A percentile compares a stretch with the other conserved stretches of the same genome.
Conservation (phyloP, 2,329 filamentous ascomycete genomes). For the Aschersonia sp. region DNA sequence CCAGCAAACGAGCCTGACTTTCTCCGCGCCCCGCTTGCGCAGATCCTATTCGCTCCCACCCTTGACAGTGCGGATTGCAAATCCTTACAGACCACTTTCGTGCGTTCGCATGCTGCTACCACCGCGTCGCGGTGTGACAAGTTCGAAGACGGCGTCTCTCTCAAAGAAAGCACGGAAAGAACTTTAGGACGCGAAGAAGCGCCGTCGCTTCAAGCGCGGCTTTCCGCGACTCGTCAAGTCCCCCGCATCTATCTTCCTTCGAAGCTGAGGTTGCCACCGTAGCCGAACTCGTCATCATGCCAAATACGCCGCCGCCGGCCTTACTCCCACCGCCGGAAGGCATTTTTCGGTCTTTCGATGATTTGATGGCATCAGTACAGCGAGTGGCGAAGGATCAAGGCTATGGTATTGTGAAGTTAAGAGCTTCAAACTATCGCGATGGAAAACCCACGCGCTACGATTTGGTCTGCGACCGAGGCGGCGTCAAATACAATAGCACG, state of each 20-base stretch:
- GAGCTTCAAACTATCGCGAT: constrained; percentile 48
- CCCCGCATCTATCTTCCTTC: not conserved
- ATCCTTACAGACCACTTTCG: constrained; percentile 21
- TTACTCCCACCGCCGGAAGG: constrained; percentile 43
- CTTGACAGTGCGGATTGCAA: constrained; percentile 28
- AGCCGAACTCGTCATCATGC: constrained; percentile 24
- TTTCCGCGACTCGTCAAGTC: too few species aligned
- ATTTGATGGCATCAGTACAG: constrained; percentile 42
- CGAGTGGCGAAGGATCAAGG: constrained; percentile 47
- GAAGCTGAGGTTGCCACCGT: constrained; percentile 7
- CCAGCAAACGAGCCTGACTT: not conserved
- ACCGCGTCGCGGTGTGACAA: constrained; percentile 1
- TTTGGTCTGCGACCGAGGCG: constrained; percentile 46
- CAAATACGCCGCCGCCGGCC: constrained; percentile 30
- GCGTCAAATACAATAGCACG: constrained; percentile 50
- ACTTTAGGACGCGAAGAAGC: too few species aligned
- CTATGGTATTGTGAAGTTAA: constrained; percentile 47
- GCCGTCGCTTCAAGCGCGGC: too few species aligned
- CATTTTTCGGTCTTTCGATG: constrained; percentile 45
- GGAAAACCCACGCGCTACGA: constrained; percentile 48
- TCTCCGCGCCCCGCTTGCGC: not conserved
- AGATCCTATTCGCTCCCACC: not conserved
- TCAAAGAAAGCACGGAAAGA: not conserved
- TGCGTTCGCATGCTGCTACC: not conserved
- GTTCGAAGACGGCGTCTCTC: not conserved